Conservation (phyloP, 2,329 filamentous ascomycete species). For the Aspergillus aculeatinus region DNA sequence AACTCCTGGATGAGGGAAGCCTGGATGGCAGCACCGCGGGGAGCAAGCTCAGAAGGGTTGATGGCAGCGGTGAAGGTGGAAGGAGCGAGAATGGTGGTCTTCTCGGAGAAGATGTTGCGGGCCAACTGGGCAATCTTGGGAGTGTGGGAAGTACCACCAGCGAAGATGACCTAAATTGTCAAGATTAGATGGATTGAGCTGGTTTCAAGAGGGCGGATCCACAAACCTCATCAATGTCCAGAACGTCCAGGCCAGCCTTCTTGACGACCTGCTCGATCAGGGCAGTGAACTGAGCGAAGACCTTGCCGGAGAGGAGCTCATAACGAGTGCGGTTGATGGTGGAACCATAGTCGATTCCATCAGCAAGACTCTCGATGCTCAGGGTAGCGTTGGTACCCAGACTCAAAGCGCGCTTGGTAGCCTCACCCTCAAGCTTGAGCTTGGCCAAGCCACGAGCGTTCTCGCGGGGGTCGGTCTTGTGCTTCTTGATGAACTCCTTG, state of each 20-base stretch:
- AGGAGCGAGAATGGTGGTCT: constrained; percentile 76
- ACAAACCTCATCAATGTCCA: constrained; percentile 78
- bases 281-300: constrained; percentile 83
- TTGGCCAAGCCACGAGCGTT: constrained; percentile 83
- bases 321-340: constrained; percentile 93
- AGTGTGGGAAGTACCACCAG: constrained; percentile 88
- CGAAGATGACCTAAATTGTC: constrained; percentile 68
- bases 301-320: constrained; percentile 82
- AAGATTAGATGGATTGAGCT: neutral
- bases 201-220: neutral
- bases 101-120: constrained; percentile 74
- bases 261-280: constrained; percentile 81
- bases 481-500: constrained; percentile 98
- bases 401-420: constrained; percentile 87
- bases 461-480: constrained; percentile 81
- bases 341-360: constrained; percentile 85
- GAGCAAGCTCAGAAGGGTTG: constrained; percentile 89
- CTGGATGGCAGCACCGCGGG: constrained; percentile 90
- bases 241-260: constrained; percentile 87
- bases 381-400: constrained; percentile 85
- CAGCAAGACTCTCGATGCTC: constrained; percentile 85
- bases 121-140: constrained; percentile 87
- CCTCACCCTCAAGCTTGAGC: constrained; percentile 86
- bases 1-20: constrained; percentile 93
- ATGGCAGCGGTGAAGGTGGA: constrained; percentile 74